Evolutionary conservation across 805 yeast genomes (phyloP).

Genomic region (Pichia membranifaciens): DNA sequence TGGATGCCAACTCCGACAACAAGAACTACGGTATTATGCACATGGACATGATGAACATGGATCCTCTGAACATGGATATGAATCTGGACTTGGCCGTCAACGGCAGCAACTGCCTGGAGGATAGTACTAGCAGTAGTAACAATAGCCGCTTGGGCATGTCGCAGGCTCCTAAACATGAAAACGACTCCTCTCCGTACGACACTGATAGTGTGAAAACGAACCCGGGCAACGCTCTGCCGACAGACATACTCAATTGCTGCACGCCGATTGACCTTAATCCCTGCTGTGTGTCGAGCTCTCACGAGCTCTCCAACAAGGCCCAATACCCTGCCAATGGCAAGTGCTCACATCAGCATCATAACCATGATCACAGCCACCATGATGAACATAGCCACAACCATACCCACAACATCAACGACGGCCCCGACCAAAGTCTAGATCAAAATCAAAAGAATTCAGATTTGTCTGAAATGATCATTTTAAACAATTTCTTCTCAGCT

Average conservation of each 20-base stretch:
- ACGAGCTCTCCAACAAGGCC: background rate
- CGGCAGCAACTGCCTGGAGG: background rate
- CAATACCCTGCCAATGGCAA: background rate
- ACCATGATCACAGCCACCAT: background rate
- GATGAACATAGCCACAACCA: background rate
- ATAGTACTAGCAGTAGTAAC: background rate
- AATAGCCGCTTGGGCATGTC: no score
- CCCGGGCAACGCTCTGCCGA: background rate
- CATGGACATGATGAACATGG: background rate
- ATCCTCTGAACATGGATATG: background rate
- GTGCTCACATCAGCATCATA: no score
- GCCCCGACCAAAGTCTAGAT: background rate
- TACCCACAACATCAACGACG: background rate
- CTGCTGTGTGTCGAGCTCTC: conserved; percentile 1
- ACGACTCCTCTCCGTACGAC: conserved; percentile 3
- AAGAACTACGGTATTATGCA: background rate
- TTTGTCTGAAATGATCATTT: conserved; percentile 10
- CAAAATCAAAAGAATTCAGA: conserved; percentile 1
- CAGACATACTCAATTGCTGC: conserved; percentile 4
- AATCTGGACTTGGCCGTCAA: background rate
- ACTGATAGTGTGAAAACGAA: conserved; percentile 11
- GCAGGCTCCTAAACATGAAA: background rate
- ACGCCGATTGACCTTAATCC: conserved; percentile 10
- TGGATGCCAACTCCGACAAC: background rate
- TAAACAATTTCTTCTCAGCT: conserved; percentile 8